Evolutionary conservation across 1,139 yeast genomes (phyloP), one percentile per base, ranked within the genome.

Genomic region (Schizosaccharomyces versatilis): DNA sequence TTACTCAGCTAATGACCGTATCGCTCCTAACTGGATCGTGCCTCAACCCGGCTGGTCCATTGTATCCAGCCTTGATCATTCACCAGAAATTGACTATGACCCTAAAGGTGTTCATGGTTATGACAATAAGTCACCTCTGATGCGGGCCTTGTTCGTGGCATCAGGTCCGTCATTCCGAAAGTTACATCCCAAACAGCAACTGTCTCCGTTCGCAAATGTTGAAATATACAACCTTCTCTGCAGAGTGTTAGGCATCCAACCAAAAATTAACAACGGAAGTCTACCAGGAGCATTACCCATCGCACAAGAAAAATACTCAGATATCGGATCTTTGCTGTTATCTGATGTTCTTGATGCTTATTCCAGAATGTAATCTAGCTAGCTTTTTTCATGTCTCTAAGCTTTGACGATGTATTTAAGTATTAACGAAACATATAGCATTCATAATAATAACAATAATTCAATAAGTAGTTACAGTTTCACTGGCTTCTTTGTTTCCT

Each of bases 81-180:
- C 71, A 1, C 72, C 73, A 61, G 66, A 67, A 40, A 66, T 69
- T 54, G 73, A 75, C 36, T 81, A 81, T 65, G 66, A 67, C 41
- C 84, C 90, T 2, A 73, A 71, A 56, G 95, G 95, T 3, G 82
- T 81, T 0, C 94, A 84, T 65, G 96, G 96, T 0, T 86, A 84
- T 64, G 78, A 82, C 63, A 81, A 81, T 63, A 73, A 80, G 0
- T 86, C 81, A 60, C 73, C 81, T 6, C 69, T 84, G 57, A 85
- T 86, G 95, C 71, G 95, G 56, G 88, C 95, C 0, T 63, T 84
- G 12, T 88, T 88, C 64, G 63, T 84, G 51, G 95, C 81, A 0
- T 67, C 74, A 7, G 97, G 97, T 0, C 96, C 96, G 1, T 17
- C 49, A 14, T 44, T 44, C 12, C 32, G 5, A 3, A 12, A 44